Base-by-base conservation (phyloP, 2,329 filamentous ascomycete species). In the Pezicula radicicola region DNA sequence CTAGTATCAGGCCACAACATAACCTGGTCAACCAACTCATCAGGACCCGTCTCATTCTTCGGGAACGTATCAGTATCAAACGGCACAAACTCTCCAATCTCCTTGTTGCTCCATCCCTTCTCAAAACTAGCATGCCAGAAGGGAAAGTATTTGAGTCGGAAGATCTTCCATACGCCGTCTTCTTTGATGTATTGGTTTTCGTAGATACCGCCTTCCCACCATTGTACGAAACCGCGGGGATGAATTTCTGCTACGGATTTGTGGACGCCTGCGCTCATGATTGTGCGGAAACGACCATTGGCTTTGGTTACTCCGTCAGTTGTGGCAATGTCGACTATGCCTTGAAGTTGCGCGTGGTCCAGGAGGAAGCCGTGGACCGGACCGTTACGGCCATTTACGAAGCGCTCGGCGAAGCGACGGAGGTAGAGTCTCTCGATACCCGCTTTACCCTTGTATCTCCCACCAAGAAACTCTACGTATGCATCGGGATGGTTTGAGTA, bases 181-280 rank as follows among this genome's bases (percentile, higher is more conserved):
- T 81, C 77, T 64, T 79, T 80, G 66, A 81, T 74, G 63, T 80
- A 82, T 62, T 81, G 78, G 60, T 81, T 82, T 65, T 81, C 78
- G 64, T 82, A 82, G 35, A 81, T 64, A 3, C 79, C 78, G 41
- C 78, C 78, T 63, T 82, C 79, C 75, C 77, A 81, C 79, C 79
- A 82, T 61, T 81, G 78, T 10, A 74, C 70, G 45, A 77, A 71
- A 2, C 78, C 78, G 10, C 76, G 72, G 6, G 78, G 77, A 57
- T 80, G 76, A 8, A 67, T 69, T 41, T 75, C 72, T 44, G 72
- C 70, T 59, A 81, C 72, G 52, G 70, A 75, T 58, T 76, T 68
- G 63, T 82, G 79, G 28, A 76, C 78, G 46, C 78, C 77, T 0
- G 77, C 77, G 41, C 74, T 73, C 78, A 81, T 81, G 57, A 81